These are phyloP conservation scores for barley (Hordeum vulgare) DNA, from an alignment of 176 grass and related monocot species.

Conservation along the genomic window MorexV3_pseudomolecules_assembly NC_058519.1:475927513-475928012, in stretches of 20 bases:
- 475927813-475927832: background rate
- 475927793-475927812: background rate
- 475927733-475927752: background rate
- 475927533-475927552: constrained; percentile 98
- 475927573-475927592: constrained; percentile 99
- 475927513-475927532: constrained; percentile 46
- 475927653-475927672: background rate
- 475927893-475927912: background rate
- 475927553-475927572: constrained; percentile 97
- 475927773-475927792: background rate
- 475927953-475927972: background rate
- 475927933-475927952: background rate
- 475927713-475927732: constrained; percentile 13
- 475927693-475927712: constrained; percentile 23
- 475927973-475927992: background rate
- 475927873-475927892: background rate
- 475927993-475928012: background rate
- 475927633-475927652: background rate
- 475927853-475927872: background rate
- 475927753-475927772: background rate
- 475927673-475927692: background rate
- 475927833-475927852: background rate
- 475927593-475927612: constrained; percentile 96
- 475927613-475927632: constrained; percentile 91
- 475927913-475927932: background rate